Evolutionary conservation across 164 flowering plant species (phyloP).

Genomic region (Litsea cubeba): DNA sequence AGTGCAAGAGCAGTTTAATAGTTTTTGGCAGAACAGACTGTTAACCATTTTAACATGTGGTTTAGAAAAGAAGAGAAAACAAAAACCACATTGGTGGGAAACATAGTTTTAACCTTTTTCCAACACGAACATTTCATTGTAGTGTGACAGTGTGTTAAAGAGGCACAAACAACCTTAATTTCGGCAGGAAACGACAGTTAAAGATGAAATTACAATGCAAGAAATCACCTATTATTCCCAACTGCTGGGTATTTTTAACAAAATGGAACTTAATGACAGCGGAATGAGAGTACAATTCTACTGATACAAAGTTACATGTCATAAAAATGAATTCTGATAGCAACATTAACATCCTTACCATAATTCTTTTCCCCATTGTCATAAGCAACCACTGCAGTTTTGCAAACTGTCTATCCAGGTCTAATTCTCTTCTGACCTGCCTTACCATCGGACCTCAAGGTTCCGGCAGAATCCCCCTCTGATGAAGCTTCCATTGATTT

Average conservation of each 20-base stretch:
- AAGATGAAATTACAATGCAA: constrained; percentile 17
- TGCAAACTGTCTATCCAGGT: constrained; percentile 30
- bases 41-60: too few species aligned
- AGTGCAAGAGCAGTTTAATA: too few species aligned
- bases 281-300: not conserved
- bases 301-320: constrained; percentile 6
- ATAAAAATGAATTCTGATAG: not conserved
- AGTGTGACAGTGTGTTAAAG: not conserved
- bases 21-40: too few species aligned
- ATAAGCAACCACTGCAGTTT: too few species aligned
- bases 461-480: constrained; percentile 61
- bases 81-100: too few species aligned
- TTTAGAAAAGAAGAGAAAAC: too few species aligned
- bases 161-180: constrained; percentile 6
- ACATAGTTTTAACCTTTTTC: too few species aligned
- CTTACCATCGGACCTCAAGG: constrained; percentile 54
- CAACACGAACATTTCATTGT: not conserved
- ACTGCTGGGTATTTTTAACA: not conserved
- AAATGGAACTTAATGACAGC: not conserved
- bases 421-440: constrained; percentile 64
- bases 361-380: too few species aligned
- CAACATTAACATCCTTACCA: not conserved
- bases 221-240: constrained; percentile 21
- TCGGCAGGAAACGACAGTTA: constrained; percentile 10
- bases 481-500: constrained; percentile 63